Percentiles rank a stretch among this genome's conserved stretches.
Evolutionary conservation across 139 green algal species (phyloP).

Genomic region (Yamagishiella unicocca): DNA sequence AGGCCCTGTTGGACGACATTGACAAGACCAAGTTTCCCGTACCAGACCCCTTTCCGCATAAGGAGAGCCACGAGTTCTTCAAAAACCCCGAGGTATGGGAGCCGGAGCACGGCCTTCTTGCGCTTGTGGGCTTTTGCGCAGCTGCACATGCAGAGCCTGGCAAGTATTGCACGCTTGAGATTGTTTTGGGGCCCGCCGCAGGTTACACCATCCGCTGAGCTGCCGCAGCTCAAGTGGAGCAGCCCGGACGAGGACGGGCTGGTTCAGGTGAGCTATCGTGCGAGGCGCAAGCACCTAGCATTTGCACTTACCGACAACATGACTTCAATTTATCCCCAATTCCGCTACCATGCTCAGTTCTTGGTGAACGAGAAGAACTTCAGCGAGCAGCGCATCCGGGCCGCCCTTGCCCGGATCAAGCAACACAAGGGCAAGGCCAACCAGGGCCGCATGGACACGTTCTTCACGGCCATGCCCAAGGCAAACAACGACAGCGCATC

Average conservation of each 20-base stretch:
- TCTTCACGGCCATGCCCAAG: conserved; percentile 80
- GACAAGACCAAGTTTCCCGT: conserved; percentile 77
- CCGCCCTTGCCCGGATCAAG: conserved; percentile 73
- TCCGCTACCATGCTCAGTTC: conserved; percentile 68
- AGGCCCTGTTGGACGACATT: conserved; percentile 66
- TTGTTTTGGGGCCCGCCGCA: too few species aligned
- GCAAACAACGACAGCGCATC: not conserved
- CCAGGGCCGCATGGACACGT: conserved; percentile 87
- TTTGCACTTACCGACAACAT: too few species aligned
- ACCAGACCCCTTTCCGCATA: conserved; percentile 90
- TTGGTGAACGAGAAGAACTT: conserved; percentile 96
- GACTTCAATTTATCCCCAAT: not conserved
- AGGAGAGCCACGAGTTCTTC: conserved; percentile 89
- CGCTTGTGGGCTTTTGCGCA: too few species aligned
- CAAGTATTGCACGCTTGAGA: too few species aligned
- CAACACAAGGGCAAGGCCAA: conserved; percentile 77
- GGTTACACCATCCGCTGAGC: conserved; percentile 59
- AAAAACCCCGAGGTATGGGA: conserved; percentile 71
- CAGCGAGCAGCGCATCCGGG: conserved; percentile 88
- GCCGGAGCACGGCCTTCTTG: too few species aligned
- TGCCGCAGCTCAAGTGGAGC: conserved; percentile 89
- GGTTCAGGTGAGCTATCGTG: conserved; percentile 52
- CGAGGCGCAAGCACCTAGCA: too few species aligned
- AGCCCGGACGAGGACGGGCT: conserved; percentile 92
- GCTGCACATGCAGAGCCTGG: too few species aligned